phyloP scores from a whole-genome alignment of 2,329 filamentous ascomycete species.

The Fusarium sp. region DNA sequence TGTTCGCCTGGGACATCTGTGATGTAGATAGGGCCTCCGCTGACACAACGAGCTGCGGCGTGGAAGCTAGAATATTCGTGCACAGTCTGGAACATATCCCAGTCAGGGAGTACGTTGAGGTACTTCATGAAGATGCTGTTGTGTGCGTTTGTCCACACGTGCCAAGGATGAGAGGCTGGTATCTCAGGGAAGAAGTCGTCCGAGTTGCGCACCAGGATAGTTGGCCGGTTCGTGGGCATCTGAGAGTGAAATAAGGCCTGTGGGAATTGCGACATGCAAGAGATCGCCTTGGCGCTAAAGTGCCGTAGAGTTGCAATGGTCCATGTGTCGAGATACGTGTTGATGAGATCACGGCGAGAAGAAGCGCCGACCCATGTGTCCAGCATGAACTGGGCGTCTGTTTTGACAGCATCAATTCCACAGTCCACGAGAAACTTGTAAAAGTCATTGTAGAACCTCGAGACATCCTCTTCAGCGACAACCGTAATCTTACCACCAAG shows the following conservation, averaged over 20 bases:
- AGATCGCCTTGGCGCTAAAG: constrained; percentile 83
- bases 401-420: constrained; percentile 90
- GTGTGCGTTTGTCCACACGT: constrained; percentile 94
- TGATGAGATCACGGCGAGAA: constrained; percentile 77
- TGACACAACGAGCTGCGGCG: constrained; percentile 88
- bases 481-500: constrained; percentile 76
- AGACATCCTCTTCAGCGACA: constrained; percentile 79
- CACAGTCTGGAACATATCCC: constrained; percentile 77
- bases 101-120: constrained; percentile 88
- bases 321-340: constrained; percentile 88
- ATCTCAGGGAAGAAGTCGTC: constrained; percentile 93
- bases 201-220: constrained; percentile 84
- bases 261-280: constrained; percentile 94
- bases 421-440: constrained; percentile 81
- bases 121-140: constrained; percentile 86
- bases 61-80: constrained; percentile 84
- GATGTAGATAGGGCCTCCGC: constrained; percentile 93
- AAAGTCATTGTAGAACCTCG: constrained; percentile 88
- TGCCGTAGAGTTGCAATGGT: constrained; percentile 80
- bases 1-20: constrained; percentile 90
- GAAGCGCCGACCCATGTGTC: constrained; percentile 78
- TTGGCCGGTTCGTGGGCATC: constrained; percentile 79
- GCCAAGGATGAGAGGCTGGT: constrained; percentile 88
- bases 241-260: constrained; percentile 89
- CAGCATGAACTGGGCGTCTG: constrained; percentile 91